These are phyloP conservation scores for Zizania palustris DNA, from an alignment of 202 grass and related monocot genomes.

Conservation along the genomic window DNA sequence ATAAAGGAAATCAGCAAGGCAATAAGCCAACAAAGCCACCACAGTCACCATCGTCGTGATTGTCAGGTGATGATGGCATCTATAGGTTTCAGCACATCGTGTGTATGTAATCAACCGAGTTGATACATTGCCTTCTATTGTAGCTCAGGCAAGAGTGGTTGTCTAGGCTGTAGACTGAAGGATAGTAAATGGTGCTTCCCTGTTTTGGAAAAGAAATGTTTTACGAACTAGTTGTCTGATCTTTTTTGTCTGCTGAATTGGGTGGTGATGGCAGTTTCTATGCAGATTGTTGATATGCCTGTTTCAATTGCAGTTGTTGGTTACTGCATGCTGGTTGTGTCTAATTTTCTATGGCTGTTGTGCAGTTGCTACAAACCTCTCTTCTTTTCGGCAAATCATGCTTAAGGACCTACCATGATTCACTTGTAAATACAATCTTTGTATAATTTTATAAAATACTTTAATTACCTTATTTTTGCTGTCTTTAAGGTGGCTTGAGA, in stretches of 20 bases:
- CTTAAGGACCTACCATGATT: too few species aligned
- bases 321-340: too few species aligned
- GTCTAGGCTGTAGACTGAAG: background rate
- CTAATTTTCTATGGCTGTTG: too few species aligned
- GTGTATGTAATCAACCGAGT: background rate
- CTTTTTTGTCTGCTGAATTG: background rate
- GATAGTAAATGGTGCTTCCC: background rate
- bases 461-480: background rate
- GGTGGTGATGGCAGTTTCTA: background rate
- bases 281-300: background rate
- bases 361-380: too few species aligned
- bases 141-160: background rate
- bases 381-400: too few species aligned
- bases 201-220: background rate
- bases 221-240: background rate
- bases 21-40: conserved; percentile 31
- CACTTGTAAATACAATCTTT: too few species aligned
- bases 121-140: background rate
- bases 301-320: background rate
- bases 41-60: background rate
- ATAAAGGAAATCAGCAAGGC: conserved; percentile 16
- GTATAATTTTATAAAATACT: too few species aligned
- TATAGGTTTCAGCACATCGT: background rate
- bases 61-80: background rate
- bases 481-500: background rate